Evolutionary conservation across 768 basidiomycete genomes (phyloP).

Genomic region (Phanerodontia chrysosporium): DNA sequence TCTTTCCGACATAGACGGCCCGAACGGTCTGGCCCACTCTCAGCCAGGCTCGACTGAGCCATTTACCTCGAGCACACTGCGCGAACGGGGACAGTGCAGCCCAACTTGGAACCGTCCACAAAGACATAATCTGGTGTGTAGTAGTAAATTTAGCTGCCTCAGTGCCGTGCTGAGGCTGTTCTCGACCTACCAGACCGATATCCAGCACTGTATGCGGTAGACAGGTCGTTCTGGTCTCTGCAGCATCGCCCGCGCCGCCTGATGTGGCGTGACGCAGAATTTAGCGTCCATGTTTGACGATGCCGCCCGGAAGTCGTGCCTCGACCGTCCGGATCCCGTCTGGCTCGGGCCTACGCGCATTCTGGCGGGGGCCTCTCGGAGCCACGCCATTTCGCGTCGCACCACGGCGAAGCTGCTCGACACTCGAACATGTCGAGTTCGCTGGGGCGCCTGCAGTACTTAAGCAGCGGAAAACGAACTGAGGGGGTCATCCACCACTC

Average conservation of each 20-base stretch:
- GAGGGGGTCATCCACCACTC: neutral
- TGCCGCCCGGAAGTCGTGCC: neutral
- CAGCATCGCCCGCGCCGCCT: neutral
- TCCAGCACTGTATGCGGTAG: too few relatives aligned
- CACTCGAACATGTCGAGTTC: too few relatives aligned
- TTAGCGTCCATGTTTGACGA: neutral
- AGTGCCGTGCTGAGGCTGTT: too few relatives aligned
- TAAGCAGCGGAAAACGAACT: neutral
- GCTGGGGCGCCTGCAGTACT: too few relatives aligned
- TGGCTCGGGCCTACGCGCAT: slow-evolving; percentile 1
- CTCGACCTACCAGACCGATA: too few relatives aligned
- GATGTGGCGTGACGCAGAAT: neutral
- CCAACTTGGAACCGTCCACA: too few relatives aligned
- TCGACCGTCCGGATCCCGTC: slow-evolving; percentile 6
- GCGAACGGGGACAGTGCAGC: too few relatives aligned
- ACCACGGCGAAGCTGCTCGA: too few relatives aligned
- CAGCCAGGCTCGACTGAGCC: neutral
- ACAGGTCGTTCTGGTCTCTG: neutral
- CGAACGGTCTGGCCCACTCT: neutral
- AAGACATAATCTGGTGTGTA: too few relatives aligned
- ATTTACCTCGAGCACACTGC: neutral
- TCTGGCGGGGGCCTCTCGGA: neutral
- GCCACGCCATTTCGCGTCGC: neutral
- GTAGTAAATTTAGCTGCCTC: too few relatives aligned
- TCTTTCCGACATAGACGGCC: neutral